A percentile compares a stretch with the other conserved stretches of the same genome.
Conservation (phyloP, 495 filamentous ascomycete species). For the Podospora didyma region DNA sequence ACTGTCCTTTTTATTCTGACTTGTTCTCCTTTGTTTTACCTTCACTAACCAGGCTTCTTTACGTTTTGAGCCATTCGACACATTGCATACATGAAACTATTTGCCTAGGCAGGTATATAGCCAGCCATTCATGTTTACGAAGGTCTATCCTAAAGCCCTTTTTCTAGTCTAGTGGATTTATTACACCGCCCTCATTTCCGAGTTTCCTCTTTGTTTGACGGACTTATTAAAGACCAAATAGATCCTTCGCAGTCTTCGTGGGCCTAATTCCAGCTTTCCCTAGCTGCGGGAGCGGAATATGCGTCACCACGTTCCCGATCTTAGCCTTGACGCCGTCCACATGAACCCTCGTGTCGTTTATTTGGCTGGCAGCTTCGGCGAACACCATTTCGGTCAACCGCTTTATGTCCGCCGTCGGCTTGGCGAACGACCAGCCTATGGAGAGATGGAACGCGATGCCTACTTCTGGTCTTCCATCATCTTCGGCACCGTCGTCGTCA, state of each 20-base stretch:
- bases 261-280: not conserved
- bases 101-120: too few relatives aligned
- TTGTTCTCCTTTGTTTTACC: too few relatives aligned
- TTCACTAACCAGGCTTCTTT: too few relatives aligned
- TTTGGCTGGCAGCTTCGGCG: slow-evolving; percentile 6
- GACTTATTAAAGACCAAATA: slow-evolving; percentile 13
- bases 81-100: too few relatives aligned
- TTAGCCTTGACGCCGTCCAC: slow-evolving; percentile 64
- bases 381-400: slow-evolving; percentile 28
- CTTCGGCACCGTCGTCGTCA: slow-evolving; percentile 16
- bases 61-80: too few relatives aligned
- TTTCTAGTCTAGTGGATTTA: too few relatives aligned
- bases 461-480: not conserved
- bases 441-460: slow-evolving; percentile 69
- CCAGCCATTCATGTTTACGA: too few relatives aligned
- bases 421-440: slow-evolving; percentile 68
- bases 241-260: slow-evolving; percentile 8
- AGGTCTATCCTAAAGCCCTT: too few relatives aligned
- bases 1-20: too few relatives aligned
- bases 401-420: slow-evolving; percentile 34
- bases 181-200: too few relatives aligned
- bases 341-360: slow-evolving; percentile 26
- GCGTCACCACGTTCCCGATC: slow-evolving; percentile 69
- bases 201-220: not conserved
- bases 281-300: slow-evolving; percentile 41